Conservation (phyloP, 2,329 filamentous ascomycete species). For the Calonectria pteridis region DNA sequence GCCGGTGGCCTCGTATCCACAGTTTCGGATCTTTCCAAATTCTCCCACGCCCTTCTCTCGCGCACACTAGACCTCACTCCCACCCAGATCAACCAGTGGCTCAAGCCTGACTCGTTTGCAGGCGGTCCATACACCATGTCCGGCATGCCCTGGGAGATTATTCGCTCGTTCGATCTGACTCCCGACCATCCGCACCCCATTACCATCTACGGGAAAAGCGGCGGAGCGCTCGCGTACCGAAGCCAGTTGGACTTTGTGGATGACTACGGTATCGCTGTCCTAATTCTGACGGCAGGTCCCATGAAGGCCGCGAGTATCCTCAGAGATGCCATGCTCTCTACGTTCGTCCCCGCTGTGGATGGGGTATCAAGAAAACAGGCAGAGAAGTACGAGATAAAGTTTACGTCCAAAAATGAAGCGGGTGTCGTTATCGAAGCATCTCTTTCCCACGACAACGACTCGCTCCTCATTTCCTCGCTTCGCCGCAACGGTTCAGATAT, state of each 20-base stretch:
- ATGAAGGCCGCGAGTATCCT: conserved; percentile 44
- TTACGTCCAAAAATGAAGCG: conserved; percentile 3
- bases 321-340: conserved; percentile 45
- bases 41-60: conserved; percentile 47
- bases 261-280: conserved; percentile 49
- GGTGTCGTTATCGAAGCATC: conserved; percentile 24
- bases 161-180: conserved; percentile 43
- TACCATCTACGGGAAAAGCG: conserved; percentile 51
- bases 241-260: conserved; percentile 52
- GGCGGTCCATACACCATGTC: conserved; percentile 47
- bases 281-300: conserved; percentile 49
- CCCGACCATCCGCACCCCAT: conserved; percentile 47
- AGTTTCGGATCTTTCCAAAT: conserved; percentile 46
- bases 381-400: conserved; percentile 31
- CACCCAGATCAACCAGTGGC: conserved; percentile 47
- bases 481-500: conserved; percentile 40
- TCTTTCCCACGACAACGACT: conserved; percentile 42
- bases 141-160: conserved; percentile 55
- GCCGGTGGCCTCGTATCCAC: conserved; percentile 52
- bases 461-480: conserved; percentile 40
- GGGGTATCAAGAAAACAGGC: conserved; percentile 44
- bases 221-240: conserved; percentile 50
- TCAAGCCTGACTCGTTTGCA: conserved; percentile 50
- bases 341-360: conserved; percentile 46
- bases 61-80: conserved; percentile 41